A percentile compares a stretch with the other conserved stretches of the same genome.
These are phyloP conservation scores for Viola odorata DNA, from an alignment of 345 rosid species.

Conservation along the genomic window DNA sequence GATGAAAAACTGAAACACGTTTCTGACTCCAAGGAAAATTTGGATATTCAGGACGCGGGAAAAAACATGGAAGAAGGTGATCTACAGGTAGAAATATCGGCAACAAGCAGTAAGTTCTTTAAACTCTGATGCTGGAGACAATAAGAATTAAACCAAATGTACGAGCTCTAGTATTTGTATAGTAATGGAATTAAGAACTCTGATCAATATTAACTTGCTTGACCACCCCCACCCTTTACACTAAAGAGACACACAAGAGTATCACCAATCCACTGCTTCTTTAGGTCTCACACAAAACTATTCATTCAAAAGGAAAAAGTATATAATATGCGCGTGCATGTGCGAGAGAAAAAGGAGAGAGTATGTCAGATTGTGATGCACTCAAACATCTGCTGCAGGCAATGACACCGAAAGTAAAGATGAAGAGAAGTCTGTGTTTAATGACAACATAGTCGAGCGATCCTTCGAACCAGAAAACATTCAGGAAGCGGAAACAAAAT, in stretches of 20 bases:
- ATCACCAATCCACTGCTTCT: too few species aligned
- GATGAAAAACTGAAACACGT: conserved; percentile 3
- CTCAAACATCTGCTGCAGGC: conserved; percentile 10
- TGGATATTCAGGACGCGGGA: background rate
- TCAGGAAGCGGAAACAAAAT: conserved; percentile 4
- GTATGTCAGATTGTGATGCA: background rate
- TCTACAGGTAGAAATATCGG: background rate
- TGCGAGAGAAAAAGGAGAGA: background rate
- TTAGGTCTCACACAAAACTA: background rate
- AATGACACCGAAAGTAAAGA: conserved; percentile 1
- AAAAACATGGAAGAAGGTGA: conserved; percentile 9
- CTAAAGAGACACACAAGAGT: too few species aligned
- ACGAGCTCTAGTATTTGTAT: too few species aligned
- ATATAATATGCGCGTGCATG: too few species aligned
- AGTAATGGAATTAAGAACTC: too few species aligned
- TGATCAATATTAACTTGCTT: too few species aligned
- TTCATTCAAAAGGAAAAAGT: background rate
- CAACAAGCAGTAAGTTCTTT: conserved; percentile 17
- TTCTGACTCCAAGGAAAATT: conserved; percentile 8
- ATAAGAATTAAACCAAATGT: too few species aligned
- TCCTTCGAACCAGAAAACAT: conserved; percentile 5
- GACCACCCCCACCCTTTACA: too few species aligned
- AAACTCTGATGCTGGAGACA: background rate
- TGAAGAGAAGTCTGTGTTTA: conserved; percentile 2
- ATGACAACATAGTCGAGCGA: background rate